phyloP scores from a whole-genome alignment of 257 asterid genomes.

The Solanum stenotomum region DNA sequence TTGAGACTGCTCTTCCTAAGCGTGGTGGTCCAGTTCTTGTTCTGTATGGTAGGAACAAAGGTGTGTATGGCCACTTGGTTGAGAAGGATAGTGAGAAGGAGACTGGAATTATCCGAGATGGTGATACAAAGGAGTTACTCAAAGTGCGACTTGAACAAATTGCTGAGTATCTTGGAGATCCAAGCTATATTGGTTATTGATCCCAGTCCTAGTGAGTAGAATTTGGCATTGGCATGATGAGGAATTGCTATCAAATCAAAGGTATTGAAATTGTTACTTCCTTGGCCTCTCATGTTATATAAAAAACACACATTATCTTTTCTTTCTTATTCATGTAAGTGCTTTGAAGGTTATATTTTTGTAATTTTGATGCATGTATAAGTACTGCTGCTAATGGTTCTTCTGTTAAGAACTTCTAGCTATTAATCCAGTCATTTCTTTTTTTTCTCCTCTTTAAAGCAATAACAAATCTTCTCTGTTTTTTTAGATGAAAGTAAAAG shows the following conservation, averaged over 20 bases:
- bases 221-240: background rate
- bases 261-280: background rate
- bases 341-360: background rate
- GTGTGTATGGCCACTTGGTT: slow-evolving; percentile 64
- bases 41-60: slow-evolving; percentile 62
- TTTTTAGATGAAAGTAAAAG: background rate
- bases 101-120: slow-evolving; percentile 60
- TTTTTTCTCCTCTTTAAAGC: background rate
- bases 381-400: background rate
- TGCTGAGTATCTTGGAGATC: slow-evolving; percentile 90
- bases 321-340: background rate
- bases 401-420: background rate
- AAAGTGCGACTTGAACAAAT: slow-evolving; percentile 78
- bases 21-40: slow-evolving; percentile 79
- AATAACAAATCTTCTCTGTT: background rate
- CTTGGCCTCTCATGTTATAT: background rate
- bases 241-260: background rate
- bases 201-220: background rate
- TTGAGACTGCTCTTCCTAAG: slow-evolving; percentile 76
- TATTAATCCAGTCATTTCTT: background rate
- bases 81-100: slow-evolving; percentile 73
- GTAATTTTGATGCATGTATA: background rate
- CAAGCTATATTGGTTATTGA: slow-evolving; percentile 65
- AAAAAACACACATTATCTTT: background rate
- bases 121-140: slow-evolving; percentile 55